Percentiles rank a stretch among this genome's conserved stretches.
Evolutionary conservation across 1,284 basidiomycete genomes (phyloP).

Genomic region (Leccinum huronense): DNA sequence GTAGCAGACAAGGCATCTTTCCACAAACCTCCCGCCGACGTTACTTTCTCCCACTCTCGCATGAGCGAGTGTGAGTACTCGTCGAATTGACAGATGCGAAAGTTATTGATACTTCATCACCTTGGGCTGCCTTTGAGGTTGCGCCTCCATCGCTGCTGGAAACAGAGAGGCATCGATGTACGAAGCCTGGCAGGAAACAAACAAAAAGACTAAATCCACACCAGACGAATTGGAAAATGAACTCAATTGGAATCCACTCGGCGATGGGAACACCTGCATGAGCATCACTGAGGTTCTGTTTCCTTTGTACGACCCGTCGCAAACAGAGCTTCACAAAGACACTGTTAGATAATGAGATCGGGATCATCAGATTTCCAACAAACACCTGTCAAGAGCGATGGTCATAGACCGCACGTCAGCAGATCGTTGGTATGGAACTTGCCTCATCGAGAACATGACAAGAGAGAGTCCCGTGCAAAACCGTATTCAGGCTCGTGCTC

Average conservation of each 20-base stretch:
- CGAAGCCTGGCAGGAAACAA: background rate
- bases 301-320: background rate
- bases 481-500: background rate
- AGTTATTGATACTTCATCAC: too few relatives aligned
- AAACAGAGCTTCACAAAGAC: conserved; percentile 6
- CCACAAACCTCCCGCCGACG: too few relatives aligned
- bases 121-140: too few relatives aligned
- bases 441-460: background rate
- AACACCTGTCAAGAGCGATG: background rate
- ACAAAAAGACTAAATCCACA: background rate
- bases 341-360: background rate
- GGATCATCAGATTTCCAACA: conserved; percentile 11
- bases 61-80: background rate
- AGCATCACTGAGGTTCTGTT: too few relatives aligned
- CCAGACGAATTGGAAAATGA: background rate
- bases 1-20: too few relatives aligned
- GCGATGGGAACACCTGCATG: background rate
- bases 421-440: background rate
- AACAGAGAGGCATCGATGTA: background rate
- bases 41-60: too few relatives aligned
- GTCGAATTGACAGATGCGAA: background rate
- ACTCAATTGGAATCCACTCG: conserved; percentile 2
- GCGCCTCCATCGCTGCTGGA: background rate
- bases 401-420: background rate
- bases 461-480: background rate